These are phyloP conservation scores for Mucor circinelloides DNA, from an alignment of 371 early-diverging fungal species.

Conservation along the genomic window DNA sequence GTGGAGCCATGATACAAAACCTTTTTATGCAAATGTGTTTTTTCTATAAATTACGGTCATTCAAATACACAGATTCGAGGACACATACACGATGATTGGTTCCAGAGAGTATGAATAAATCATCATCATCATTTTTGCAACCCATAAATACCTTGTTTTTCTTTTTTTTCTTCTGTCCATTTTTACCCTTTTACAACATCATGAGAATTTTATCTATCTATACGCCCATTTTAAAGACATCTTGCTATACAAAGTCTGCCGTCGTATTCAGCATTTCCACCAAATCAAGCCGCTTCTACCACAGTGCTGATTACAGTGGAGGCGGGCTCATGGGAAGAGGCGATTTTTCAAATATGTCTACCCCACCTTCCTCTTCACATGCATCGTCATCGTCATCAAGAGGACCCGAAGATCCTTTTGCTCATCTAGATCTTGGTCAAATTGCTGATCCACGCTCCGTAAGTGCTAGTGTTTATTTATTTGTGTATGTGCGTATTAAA, in stretches of 20 bases:
- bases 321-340: slow-evolving; percentile 24
- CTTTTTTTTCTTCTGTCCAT: neutral
- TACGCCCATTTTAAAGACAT: slow-evolving; percentile 4
- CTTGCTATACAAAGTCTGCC: slow-evolving; percentile 1
- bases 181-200: neutral
- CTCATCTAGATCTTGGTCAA: slow-evolving; percentile 21
- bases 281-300: slow-evolving; percentile 3
- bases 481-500: neutral
- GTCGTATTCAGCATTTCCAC: neutral
- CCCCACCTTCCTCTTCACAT: slow-evolving; percentile 2
- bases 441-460: slow-evolving; percentile 27
- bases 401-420: slow-evolving; percentile 16
- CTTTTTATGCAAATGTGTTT: neutral
- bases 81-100: neutral
- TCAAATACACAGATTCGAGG: neutral
- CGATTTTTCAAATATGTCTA: slow-evolving; percentile 2
- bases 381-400: neutral
- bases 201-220: slow-evolving; percentile 18
- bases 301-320: slow-evolving; percentile 29
- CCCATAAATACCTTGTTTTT: neutral
- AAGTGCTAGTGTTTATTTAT: neutral
- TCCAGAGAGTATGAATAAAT: neutral
- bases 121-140: slow-evolving; percentile 1
- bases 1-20: too few species aligned
- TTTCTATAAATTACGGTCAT: neutral